These are phyloP conservation scores for Acanthamoeba castellanii DNA, from an alignment of 208 protist genomes.

Conservation along the genomic window DNA sequence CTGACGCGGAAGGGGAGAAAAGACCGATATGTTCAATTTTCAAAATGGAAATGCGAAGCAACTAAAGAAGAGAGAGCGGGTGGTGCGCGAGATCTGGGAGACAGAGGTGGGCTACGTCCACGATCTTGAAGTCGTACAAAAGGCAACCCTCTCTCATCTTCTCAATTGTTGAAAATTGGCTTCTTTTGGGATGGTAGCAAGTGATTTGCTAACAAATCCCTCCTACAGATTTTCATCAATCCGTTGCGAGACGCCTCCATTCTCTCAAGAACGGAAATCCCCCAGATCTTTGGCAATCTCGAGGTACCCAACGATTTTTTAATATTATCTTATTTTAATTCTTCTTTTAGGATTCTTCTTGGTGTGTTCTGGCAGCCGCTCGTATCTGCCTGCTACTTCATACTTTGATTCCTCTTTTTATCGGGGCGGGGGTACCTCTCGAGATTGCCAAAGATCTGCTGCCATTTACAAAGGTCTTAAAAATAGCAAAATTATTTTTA, in stretches of 20 bases:
- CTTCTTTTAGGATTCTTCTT: not conserved
- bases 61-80: conserved; percentile 42
- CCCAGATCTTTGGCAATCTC: conserved; percentile 52
- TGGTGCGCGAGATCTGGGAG: conserved; percentile 42
- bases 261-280: not conserved
- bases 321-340: not conserved
- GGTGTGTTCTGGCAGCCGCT: not conserved
- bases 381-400: too few species aligned
- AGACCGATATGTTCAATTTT: conserved; percentile 10
- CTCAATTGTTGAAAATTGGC: not conserved
- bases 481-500: not conserved
- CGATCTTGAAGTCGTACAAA: conserved; percentile 17
- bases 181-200: not conserved
- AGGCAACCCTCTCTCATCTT: not conserved
- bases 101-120: conserved; percentile 34
- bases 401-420: too few species aligned
- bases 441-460: too few species aligned
- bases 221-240: not conserved
- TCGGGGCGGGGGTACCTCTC: too few species aligned
- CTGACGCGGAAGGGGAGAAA: too few species aligned
- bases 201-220: not conserved
- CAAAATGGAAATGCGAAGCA: conserved; percentile 1
- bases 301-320: not conserved
- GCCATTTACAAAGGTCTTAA: too few species aligned
- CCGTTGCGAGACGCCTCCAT: not conserved